A percentile compares a stretch with the other conserved stretches of the same genome.
Conservation (phyloP, 2,329 filamentous ascomycete genomes). For the Aureobasidium leucospermi region DNA sequence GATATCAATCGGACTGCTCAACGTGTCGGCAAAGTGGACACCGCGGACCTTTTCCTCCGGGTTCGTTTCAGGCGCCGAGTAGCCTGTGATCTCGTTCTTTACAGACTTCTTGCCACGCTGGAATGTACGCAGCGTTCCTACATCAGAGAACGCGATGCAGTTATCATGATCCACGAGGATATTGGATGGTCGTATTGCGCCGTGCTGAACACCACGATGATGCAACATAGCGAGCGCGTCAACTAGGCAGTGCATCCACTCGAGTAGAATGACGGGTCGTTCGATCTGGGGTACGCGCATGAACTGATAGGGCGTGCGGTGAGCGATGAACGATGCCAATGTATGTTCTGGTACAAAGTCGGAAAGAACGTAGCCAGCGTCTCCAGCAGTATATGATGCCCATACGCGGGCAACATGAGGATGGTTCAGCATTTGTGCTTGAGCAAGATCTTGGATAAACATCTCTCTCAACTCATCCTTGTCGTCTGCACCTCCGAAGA, state of each 20-base stretch:
- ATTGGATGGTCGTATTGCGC: constrained; percentile 63
- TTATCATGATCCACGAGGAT: constrained; percentile 60
- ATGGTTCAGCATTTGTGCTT: constrained; percentile 53
- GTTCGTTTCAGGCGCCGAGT: constrained; percentile 56
- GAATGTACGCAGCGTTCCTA: constrained; percentile 41
- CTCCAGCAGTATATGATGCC: constrained; percentile 62
- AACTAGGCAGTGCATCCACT: constrained; percentile 68
- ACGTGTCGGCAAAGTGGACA: background rate
- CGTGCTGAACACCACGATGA: constrained; percentile 55
- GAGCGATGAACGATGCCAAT: constrained; percentile 59
- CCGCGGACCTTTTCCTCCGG: background rate
- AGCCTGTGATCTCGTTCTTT: constrained; percentile 65
- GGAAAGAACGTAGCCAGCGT: constrained; percentile 57
- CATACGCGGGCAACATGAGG: constrained; percentile 64
- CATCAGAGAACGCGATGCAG: constrained; percentile 60
- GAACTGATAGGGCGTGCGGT: constrained; percentile 52
- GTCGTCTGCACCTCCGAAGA: constrained; percentile 23
- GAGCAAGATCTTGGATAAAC: constrained; percentile 55
- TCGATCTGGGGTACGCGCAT: constrained; percentile 55
- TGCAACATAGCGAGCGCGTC: constrained; percentile 64
- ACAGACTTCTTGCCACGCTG: constrained; percentile 48
- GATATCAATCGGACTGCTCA: background rate
- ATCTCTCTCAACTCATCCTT: background rate
- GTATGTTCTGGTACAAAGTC: constrained; percentile 60
- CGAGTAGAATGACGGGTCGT: constrained; percentile 54